A percentile compares a stretch with the other conserved stretches of the same genome.
These are phyloP conservation scores for Dendrocalamus sinicus DNA, from an alignment of 176 grass and related monocot genomes.

Conservation along the genomic window DNA sequence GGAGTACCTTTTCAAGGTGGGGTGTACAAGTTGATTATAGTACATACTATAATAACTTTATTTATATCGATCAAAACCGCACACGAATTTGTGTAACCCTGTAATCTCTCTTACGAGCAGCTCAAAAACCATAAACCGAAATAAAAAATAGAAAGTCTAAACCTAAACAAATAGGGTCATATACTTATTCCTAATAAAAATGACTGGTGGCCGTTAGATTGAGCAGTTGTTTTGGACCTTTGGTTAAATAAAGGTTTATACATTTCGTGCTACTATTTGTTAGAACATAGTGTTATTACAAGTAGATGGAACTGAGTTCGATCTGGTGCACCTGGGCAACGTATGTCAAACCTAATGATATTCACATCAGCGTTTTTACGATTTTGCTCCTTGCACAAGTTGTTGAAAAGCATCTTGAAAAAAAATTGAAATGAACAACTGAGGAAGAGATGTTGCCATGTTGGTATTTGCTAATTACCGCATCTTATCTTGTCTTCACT, in stretches of 20 bases:
- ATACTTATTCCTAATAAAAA: too few relatives aligned
- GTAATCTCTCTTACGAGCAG: too few relatives aligned
- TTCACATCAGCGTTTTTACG: too few relatives aligned
- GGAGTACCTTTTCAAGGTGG: too few relatives aligned
- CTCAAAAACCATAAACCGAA: too few relatives aligned
- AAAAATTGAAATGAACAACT: not conserved
- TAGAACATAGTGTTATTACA: conserved; percentile 1
- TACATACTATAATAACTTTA: too few relatives aligned
- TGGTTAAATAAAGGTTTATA: not conserved
- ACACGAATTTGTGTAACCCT: too few relatives aligned
- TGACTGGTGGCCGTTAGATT: not conserved
- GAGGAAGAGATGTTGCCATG: not conserved
- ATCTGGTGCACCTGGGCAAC: not conserved
- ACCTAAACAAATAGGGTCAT: too few relatives aligned
- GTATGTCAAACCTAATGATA: not conserved
- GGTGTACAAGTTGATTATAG: too few relatives aligned
- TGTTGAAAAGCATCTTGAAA: not conserved
- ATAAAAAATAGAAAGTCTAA: too few relatives aligned
- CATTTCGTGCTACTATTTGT: not conserved
- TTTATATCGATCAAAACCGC: too few relatives aligned
- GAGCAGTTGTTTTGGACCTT: not conserved
- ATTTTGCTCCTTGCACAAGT: conserved; percentile 3
- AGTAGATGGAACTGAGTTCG: not conserved
- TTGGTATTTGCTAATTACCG: not conserved
- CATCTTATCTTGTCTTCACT: not conserved